Evolutionary conservation across 306 rosid species (phyloP).

Genomic region (Hippophae gyantsensis): DNA sequence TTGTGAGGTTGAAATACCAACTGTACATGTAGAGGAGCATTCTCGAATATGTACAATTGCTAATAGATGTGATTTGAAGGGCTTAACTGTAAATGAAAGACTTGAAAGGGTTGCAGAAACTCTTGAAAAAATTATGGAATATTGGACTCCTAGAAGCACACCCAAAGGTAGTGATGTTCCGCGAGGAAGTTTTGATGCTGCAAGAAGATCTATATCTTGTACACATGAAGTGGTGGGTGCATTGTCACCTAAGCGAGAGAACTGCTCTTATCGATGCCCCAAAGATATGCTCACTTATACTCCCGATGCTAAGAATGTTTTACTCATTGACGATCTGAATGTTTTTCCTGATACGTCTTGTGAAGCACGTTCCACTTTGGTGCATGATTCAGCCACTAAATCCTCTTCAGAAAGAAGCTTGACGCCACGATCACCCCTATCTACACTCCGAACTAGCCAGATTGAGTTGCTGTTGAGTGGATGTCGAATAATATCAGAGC

Average conservation of each 20-base stretch:
- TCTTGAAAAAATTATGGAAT: conserved; percentile 74
- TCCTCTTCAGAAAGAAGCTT: conserved; percentile 62
- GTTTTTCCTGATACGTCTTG: conserved; percentile 34
- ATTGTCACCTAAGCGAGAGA: conserved; percentile 44
- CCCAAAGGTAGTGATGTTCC: conserved; percentile 50
- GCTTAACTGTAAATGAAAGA: conserved; percentile 73
- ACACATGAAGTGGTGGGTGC: conserved; percentile 53
- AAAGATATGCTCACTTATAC: conserved; percentile 44
- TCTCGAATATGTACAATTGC: conserved; percentile 89
- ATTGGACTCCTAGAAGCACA: conserved; percentile 58
- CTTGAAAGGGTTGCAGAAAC: conserved; percentile 83
- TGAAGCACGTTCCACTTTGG: conserved; percentile 31
- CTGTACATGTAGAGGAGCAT: conserved; percentile 84
- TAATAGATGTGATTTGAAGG: conserved; percentile 93
- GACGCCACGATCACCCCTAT: conserved; percentile 82
- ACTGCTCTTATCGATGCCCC: conserved; percentile 34
- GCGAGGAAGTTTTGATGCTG: conserved; percentile 46
- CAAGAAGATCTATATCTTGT: conserved; percentile 43
- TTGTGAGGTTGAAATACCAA: conserved; percentile 95
- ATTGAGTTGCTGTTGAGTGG: conserved; percentile 70
- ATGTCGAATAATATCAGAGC: conserved; percentile 52
- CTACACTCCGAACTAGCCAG: conserved; percentile 80
- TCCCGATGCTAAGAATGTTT: conserved; percentile 41
- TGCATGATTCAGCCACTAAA: conserved; percentile 44
- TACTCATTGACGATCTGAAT: conserved; percentile 43